Base-by-base conservation (phyloP, 2,329 filamentous ascomycete genomes). In the Aureobasidium sp. region DNA sequence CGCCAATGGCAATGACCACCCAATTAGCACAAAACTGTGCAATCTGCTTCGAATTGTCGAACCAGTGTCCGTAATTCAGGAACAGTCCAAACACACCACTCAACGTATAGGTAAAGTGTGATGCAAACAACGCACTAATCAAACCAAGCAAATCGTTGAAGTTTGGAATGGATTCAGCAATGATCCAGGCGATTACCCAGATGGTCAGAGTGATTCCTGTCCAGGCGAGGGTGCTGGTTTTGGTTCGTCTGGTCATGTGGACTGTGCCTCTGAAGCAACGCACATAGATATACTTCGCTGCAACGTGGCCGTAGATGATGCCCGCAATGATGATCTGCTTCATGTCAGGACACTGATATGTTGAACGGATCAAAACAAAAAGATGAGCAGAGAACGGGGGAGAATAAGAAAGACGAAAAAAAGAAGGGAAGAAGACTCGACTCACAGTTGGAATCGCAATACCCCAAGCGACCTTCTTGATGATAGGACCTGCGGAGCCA, bases 241-340 rank as follows among this genome's bases (percentile, higher is more conserved):
- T 56, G 22, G 69, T 63, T 63, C 70, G 67, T 68, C 70, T 64
- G 70, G 71, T 64, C 69, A 76, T 64, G 71, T 74, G 67, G 68
- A 82, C 78, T 3, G 83, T 86, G 52, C 82, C 80, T n/a, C 79
- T 76, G 74, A 87, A 88, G 20, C 87, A 69, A 22, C 86, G 81
- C 2, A 84, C 74, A 68, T 87, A 89, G 64, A 89, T 77, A 67
- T 87, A 88, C 67, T 87, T 87, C 55, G 79, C 79, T 1, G 84
- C 85, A 1, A 89, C 83, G 63, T 87, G 83, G 14, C 82, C 86
- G 69, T 88, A 86, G 65, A 90, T 87, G 6, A 89, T 86, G 57
- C 87, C 87, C 0, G 87, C 85, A 57, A 90, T 83, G 53, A 90
- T 77, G 63, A 90, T 89, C 84, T 55, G 15, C 15, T 22, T 36